Evolutionary conservation across 2,329 filamentous ascomycete genomes (phyloP), one percentile per base, ranked within the genome.

Genomic region (Paracoccidioides lutzii): DNA sequence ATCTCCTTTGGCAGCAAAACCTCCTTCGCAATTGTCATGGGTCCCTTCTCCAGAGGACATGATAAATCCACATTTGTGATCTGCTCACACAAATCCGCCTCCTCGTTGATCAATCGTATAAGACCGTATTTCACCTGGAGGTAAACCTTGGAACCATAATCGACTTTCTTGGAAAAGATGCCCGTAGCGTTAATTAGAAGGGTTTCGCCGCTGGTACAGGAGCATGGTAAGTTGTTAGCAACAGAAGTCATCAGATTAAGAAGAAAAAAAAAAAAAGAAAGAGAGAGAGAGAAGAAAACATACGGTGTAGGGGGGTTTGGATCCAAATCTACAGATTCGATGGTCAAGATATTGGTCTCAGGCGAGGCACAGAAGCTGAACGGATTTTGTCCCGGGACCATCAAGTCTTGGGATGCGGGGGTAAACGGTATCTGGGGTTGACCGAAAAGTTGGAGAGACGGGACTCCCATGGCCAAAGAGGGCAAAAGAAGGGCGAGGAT

Each of bases 121-220:
- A 95, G 78, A 58, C 91, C 91, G 71, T 95, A 96, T 75, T 95
- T 96, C 74, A 98, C 91, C 62, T 84, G 80, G 43, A 98, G 71
- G 50, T 85, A 78, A 59, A 96, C 85, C 64, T 87, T 88, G 58
- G 91, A 88, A 57, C 89, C 91, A 57, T 89, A 70, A 55, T 83
- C 80, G 61, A 98, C 83, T 53, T 78, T 73, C 66, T 94, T 73
- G 63, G 78, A 79, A 60, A 97, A 80, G n/a, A 75, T 81, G 56
- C 91, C 93, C 37, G 75, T 78, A 49, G 90, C 93, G 61, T 82
- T 81, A 75, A 98, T 95, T 57, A 78, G 76, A 54, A 98, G 83
- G 22, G 80, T 81, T 64, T 82, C 63, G 65, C 91, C 93, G 68
- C 93, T 97, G 62, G 28, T 32, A 30, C 15, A 43, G 22, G 22